A percentile compares a stretch with the other conserved stretches of the same genome.
These are phyloP conservation scores for Hanseniaspora opuntiae DNA, from an alignment of 805 yeast species.

Conservation along the genomic window DNA sequence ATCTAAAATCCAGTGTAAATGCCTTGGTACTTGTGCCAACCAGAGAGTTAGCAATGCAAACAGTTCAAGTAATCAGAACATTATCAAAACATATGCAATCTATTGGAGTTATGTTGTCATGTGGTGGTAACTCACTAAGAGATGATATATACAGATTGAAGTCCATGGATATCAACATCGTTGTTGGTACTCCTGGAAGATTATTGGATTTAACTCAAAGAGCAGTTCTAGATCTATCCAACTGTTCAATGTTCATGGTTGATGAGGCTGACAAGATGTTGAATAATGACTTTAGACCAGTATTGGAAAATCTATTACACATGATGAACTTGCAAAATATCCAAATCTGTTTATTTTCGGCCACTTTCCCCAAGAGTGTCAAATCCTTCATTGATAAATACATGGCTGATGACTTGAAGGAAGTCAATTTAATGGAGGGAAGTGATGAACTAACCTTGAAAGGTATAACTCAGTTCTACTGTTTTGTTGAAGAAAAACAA, in stretches of 20 bases:
- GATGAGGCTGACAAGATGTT: constrained; percentile 98
- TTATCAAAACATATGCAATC: constrained; percentile 79
- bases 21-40: constrained; percentile 92
- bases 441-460: constrained; percentile 65
- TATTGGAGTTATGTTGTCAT: constrained; percentile 89
- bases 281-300: constrained; percentile 73
- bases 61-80: constrained; percentile 92
- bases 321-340: constrained; percentile 59
- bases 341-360: constrained; percentile 81
- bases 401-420: constrained; percentile 70
- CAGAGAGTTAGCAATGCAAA: constrained; percentile 92
- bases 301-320: constrained; percentile 72
- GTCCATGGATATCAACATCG: constrained; percentile 73
- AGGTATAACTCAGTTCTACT: constrained; percentile 94
- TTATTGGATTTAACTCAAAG: constrained; percentile 86
- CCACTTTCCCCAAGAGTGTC: constrained; percentile 91
- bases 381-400: constrained; percentile 85
- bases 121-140: constrained; percentile 89
- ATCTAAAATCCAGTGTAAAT: constrained; percentile 37
- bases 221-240: constrained; percentile 71
- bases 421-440: constrained; percentile 84
- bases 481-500: constrained; percentile 95
- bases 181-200: constrained; percentile 97
- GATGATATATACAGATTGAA: constrained; percentile 88
- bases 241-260: constrained; percentile 82